Evolutionary conservation across 352 stramenopile genomes (phyloP).

Genomic region (Globisporangium paroecandrum): DNA sequence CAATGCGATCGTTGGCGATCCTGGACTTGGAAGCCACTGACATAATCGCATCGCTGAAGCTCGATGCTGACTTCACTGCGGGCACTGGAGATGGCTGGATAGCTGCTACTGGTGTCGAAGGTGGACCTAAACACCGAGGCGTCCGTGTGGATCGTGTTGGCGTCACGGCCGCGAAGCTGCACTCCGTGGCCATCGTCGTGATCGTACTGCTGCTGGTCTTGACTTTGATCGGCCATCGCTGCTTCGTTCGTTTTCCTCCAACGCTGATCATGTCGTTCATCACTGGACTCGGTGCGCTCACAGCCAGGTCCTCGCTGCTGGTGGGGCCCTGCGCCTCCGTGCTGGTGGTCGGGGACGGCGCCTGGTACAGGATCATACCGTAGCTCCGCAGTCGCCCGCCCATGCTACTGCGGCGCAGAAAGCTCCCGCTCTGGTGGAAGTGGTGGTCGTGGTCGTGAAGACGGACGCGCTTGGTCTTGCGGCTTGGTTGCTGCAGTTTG

Average conservation of each 20-base stretch:
- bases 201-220: not conserved
- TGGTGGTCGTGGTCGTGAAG: not conserved
- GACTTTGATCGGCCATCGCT: not conserved
- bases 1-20: not conserved
- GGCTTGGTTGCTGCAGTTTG: not conserved
- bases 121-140: not conserved
- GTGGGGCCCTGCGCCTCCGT: not conserved
- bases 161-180: not conserved
- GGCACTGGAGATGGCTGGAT: not conserved
- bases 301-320: not conserved
- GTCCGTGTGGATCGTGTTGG: not conserved
- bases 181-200: not conserved
- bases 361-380: conserved; percentile 5
- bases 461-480: not conserved
- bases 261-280: conserved; percentile 14
- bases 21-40: not conserved
- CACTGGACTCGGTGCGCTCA: conserved; percentile 10
- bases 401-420: conserved; percentile 14
- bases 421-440: not conserved
- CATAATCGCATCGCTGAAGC: not conserved
- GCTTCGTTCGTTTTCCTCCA: not conserved
- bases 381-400: conserved; percentile 12
- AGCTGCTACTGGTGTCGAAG: not conserved
- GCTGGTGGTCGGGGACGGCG: conserved; percentile 1
- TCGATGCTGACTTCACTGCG: not conserved